Conservation (phyloP, 1,139 yeast genomes). For the Pneumocystis murina region DNA sequence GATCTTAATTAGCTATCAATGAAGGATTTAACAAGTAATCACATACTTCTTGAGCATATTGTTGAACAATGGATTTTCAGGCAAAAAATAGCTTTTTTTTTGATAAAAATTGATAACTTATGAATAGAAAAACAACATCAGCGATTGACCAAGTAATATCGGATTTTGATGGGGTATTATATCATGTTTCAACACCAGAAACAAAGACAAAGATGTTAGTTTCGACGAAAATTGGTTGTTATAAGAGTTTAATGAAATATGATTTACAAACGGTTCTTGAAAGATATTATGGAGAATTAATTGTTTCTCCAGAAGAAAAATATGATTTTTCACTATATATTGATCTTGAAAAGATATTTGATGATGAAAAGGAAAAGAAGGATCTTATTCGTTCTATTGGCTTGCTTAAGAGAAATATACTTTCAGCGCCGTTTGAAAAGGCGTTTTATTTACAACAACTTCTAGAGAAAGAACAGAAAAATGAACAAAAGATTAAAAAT, state of each 20-base stretch:
- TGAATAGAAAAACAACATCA: constrained; percentile 32
- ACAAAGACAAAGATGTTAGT: constrained; percentile 48
- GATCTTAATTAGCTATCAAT: background rate
- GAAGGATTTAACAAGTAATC: background rate
- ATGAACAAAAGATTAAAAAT: constrained; percentile 20
- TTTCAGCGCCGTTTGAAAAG: constrained; percentile 83
- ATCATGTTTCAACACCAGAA: constrained; percentile 76
- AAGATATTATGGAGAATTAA: constrained; percentile 30
- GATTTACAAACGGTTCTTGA: constrained; percentile 35
- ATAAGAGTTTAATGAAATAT: constrained; percentile 53
- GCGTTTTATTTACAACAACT: constrained; percentile 71
- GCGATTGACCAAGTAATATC: constrained; percentile 80
- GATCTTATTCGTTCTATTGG: background rate
- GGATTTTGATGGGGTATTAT: constrained; percentile 91
- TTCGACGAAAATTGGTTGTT: constrained; percentile 62
- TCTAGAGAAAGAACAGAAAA: constrained; percentile 37
- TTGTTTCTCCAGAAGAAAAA: constrained; percentile 44
- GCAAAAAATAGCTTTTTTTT: background rate
- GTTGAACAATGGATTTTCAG: background rate
- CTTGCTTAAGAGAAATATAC: constrained; percentile 64
- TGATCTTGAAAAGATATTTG: constrained; percentile 36
- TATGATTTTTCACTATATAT: constrained; percentile 67
- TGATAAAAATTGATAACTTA: constrained; percentile 1
- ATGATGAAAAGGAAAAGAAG: background rate
- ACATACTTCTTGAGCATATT: background rate